phyloP scores from a whole-genome alignment of 805 yeast species.

The Candida parachauliodes region DNA sequence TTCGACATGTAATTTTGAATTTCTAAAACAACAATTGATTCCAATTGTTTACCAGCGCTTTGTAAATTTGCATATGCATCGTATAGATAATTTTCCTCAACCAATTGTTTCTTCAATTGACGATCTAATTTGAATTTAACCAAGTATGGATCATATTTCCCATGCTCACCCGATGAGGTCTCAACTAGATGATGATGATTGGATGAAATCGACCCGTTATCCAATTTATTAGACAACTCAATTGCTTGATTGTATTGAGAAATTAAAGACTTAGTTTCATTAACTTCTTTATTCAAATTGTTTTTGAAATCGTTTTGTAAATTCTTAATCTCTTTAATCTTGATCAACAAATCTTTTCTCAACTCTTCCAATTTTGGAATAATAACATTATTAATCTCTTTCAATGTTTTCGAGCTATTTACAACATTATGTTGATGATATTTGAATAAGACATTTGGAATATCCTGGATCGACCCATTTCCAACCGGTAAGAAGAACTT shows the following conservation, averaged over 20 bases:
- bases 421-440: slow-evolving; percentile 41
- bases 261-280: slow-evolving; percentile 37
- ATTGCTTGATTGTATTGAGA: slow-evolving; percentile 55
- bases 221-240: slow-evolving; percentile 54
- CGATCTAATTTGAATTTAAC: slow-evolving; percentile 68
- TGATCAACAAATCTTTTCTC: slow-evolving; percentile 70
- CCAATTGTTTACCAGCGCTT: slow-evolving; percentile 83
- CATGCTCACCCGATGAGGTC: slow-evolving; percentile 23
- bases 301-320: slow-evolving; percentile 83
- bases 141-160: slow-evolving; percentile 77
- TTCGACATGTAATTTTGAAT: slow-evolving; percentile 76
- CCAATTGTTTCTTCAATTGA: slow-evolving; percentile 71
- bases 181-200: slow-evolving; percentile 9
- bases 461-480: slow-evolving; percentile 68
- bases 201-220: slow-evolving; percentile 15
- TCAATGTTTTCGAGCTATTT: slow-evolving; percentile 40
- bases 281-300: slow-evolving; percentile 58
- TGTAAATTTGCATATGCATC: slow-evolving; percentile 88
- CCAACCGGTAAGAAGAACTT: slow-evolving; percentile 74
- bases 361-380: slow-evolving; percentile 56
- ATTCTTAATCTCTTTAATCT: slow-evolving; percentile 82
- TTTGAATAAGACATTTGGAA: slow-evolving; percentile 64
- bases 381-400: slow-evolving; percentile 45
- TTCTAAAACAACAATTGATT: slow-evolving; percentile 78
- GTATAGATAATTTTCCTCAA: slow-evolving; percentile 81